A percentile compares a stretch with the other conserved stretches of the same genome.
phyloP scores from a whole-genome alignment of 352 stramenopile species.

The Globisporangium nodosum region DNA sequence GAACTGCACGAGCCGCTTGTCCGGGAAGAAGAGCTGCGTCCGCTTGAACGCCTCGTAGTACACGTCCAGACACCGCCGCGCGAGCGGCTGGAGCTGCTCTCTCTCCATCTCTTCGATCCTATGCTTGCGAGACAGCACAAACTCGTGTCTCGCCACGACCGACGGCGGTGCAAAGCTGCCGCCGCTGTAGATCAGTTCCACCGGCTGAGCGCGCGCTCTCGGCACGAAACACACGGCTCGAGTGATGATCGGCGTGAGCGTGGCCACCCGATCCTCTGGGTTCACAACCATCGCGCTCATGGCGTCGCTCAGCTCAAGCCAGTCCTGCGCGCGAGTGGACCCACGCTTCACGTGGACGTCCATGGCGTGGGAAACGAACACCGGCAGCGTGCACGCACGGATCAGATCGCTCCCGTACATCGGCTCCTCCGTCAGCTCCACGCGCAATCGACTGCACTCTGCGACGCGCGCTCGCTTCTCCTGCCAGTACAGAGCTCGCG shows the following conservation, averaged over 20 bases:
- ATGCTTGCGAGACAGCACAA: conserved; percentile 35
- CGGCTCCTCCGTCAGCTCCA: conserved; percentile 34
- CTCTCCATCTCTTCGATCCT: conserved; percentile 18
- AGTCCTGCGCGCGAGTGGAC: conserved; percentile 9
- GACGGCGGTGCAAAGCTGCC: conserved; percentile 23
- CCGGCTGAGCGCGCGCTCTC: conserved; percentile 40
- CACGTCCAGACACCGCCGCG: conserved; percentile 26
- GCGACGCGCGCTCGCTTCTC: conserved; percentile 26
- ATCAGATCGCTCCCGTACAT: conserved; percentile 46
- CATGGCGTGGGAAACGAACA: conserved; percentile 73
- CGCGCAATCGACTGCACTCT: conserved; percentile 19
- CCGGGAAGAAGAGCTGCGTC: conserved; percentile 94
- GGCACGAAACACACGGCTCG: conserved; percentile 75
- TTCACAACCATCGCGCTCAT: conserved; percentile 44
- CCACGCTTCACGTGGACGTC: conserved; percentile 40
- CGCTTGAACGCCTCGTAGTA: conserved; percentile 67
- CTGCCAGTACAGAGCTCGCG: conserved; percentile 29
- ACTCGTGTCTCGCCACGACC: neutral
- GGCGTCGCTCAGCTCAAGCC: conserved; percentile 23
- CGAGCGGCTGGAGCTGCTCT: conserved; percentile 22
- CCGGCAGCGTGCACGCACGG: conserved; percentile 39
- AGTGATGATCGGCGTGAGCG: conserved; percentile 39
- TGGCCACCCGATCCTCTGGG: conserved; percentile 35
- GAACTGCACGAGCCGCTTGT: conserved; percentile 97
- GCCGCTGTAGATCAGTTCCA: conserved; percentile 33